phyloP scores from a whole-genome alignment of 2,329 filamentous ascomycete genomes.

The Monilinia vaccinii-corymbosi region DNA sequence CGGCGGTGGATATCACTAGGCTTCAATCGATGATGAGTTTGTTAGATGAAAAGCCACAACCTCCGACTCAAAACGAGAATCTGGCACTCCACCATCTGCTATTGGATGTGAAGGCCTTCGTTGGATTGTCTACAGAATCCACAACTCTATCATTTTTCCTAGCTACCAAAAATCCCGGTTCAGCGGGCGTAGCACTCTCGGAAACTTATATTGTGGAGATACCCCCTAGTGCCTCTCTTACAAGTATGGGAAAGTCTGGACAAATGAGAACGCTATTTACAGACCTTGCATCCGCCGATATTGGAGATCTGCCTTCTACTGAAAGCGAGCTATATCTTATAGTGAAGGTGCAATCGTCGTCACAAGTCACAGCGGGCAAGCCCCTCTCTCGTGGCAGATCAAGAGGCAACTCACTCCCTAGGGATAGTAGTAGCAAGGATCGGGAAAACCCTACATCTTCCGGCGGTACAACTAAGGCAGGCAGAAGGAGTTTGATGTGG shows the following conservation, averaged over 20 bases:
- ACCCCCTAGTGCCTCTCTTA: conserved; percentile 62
- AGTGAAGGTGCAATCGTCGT: conserved; percentile 52
- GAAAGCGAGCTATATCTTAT: conserved; percentile 75
- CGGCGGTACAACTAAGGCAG: conserved; percentile 40
- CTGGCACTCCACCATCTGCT: conserved; percentile 71
- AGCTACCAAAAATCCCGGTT: conserved; percentile 59
- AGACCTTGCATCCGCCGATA: conserved; percentile 53
- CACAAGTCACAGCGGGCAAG: conserved; percentile 23
- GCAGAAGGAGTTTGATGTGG: conserved; percentile 62
- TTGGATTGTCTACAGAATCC: conserved; percentile 65
- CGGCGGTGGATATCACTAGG: conserved; percentile 80
- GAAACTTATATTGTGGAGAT: conserved; percentile 78
- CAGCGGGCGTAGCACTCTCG: conserved; percentile 58
- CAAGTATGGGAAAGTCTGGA: conserved; percentile 52
- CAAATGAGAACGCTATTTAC: conserved; percentile 80
- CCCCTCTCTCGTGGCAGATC: conserved; percentile 21
- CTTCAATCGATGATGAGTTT: conserved; percentile 95
- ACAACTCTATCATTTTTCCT: conserved; percentile 71
- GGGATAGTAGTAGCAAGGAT: conserved; percentile 20
- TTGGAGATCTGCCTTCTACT: conserved; percentile 50
- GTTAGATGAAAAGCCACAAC: conserved; percentile 69
- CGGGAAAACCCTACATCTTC: conserved; percentile 38
- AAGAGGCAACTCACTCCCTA: conserved; percentile 13
- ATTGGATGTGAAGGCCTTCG: conserved; percentile 75
- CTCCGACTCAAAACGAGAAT: conserved; percentile 52